Base-by-base conservation (phyloP, 2,329 filamentous ascomycete species). In the Alternaria sp. region DNA sequence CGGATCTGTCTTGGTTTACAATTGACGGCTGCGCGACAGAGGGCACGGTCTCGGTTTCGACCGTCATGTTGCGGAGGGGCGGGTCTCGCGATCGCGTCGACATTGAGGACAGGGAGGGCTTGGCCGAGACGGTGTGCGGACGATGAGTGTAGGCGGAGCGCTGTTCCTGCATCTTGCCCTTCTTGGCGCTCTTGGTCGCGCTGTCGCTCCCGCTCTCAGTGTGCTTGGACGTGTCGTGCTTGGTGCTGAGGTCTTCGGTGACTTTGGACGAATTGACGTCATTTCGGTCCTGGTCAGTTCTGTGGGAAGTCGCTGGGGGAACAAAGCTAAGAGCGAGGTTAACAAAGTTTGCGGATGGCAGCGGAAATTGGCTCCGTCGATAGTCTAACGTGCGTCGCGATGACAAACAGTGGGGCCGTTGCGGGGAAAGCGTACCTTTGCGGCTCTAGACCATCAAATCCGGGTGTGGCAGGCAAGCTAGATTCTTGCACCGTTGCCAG, bases 1-100 rank as follows among this genome's bases (percentile, higher is more conserved):
- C 81, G 21, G 83, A 82, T 64, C 88, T 83, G 64, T 90, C 88
- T 47, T 84, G 83, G 36, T 83, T 80, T 25, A 88, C 88, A 32
- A 90, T 89, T 26, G 97, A 84, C 10, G 91, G 89, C 75, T 97
- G 94, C 11, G 94, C 93, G 58, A 97, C 91, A 4, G 94, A 97
- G 46, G 89, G 91, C 40, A 99, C 96, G 1, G 94, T 97, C 80
- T 99, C 96, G 0, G 96, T 97, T 82, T 99, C 96, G 13, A 98
- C 95, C 10, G 93, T 98, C 93, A 99, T 97, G 73, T 93, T 96
- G 75, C 91, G 89, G 61, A 90, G 87, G 36, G 92, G 91, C n/a
- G 89, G 90, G 76, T 97, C 92, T 55, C 65, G 66, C 86, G 87
- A 85, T 75, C 93, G 92, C 59, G 82, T 81, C 55, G 83, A 83